Evolutionary conservation across 106 monocot genomes (phyloP), one percentile per base, ranked within the genome.

Genomic region (Iris macrosiphon): DNA sequence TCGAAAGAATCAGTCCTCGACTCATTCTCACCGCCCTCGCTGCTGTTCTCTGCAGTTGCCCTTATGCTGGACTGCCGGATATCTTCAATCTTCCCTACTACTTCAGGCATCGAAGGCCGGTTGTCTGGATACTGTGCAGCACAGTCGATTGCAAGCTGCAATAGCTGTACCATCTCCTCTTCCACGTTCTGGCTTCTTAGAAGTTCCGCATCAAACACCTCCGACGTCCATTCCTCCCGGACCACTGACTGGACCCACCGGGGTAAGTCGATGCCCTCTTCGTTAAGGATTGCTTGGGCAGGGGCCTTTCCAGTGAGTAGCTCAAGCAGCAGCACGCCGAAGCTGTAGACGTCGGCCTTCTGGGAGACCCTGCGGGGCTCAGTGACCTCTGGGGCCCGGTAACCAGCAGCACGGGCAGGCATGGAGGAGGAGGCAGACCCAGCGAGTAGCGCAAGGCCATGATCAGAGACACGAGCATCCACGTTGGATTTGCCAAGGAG

Each of bases 251-350:
- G 35, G 17, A 67, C 67, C 57, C 46, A 48, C 14, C 34, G 17
- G 14, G 55, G 66, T 14, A 66, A 45, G 24, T 66, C 45, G 30
- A 35, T n/a, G 40, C 68, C 68, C 2, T 59, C 68, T 11, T 68
- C 68, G 2, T 40, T 49, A 34, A 68, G 57, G 11, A 57, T 28
- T 12, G 59, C 59, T 21, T 68, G 68, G 6, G 57, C 57, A 7
- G 68, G 68, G 20, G 68, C 68, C 49, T 46, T 58, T 19, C 68
- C 68, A 2, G 68, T 68, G 49, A 68, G 68, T 9, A 68, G 58
- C 59, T 68, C 68, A 0, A 68, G 39, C 28, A 68, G 49, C 7
- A 68, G 48, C 19, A 68, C 59, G 1, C 68, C 68, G 19, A 59
- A 68, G 58, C 68, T 68, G 22, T 68, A 68, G 9, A 59, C 59